These are phyloP conservation scores for Xylariaceae sp. DNA, from an alignment of 2,329 filamentous ascomycete genomes.

Conservation along the genomic window DNA sequence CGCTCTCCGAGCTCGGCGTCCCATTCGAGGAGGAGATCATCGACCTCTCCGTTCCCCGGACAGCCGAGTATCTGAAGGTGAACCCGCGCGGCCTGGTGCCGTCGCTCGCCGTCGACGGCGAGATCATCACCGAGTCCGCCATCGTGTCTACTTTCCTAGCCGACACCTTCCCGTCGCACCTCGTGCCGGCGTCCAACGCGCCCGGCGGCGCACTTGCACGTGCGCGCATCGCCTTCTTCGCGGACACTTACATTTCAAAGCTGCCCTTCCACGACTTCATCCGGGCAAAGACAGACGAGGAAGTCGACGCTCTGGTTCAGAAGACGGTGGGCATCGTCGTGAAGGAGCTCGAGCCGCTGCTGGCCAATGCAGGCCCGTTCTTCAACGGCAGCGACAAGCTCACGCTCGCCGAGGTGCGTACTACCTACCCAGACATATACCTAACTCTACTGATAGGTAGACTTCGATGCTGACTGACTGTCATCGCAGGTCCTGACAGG, in stretches of 20 bases:
- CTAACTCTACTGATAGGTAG: too few relatives aligned
- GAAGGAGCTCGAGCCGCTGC: slow-evolving; percentile 70
- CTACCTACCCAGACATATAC: not conserved
- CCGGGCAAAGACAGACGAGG: slow-evolving; percentile 43
- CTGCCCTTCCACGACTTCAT: slow-evolving; percentile 33
- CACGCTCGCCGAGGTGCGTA: slow-evolving; percentile 67
- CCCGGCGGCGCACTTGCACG: slow-evolving; percentile 56
- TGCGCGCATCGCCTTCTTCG: slow-evolving; percentile 67
- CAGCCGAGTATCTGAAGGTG: slow-evolving; percentile 68
- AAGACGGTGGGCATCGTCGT: slow-evolving; percentile 53
- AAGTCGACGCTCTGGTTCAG: slow-evolving; percentile 45
- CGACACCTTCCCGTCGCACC: slow-evolving; percentile 64
- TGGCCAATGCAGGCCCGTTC: slow-evolving; percentile 55
- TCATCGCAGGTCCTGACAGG: slow-evolving; percentile 61
- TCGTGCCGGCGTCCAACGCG: slow-evolving; percentile 54
- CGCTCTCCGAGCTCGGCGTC: slow-evolving; percentile 61
- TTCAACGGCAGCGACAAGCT: slow-evolving; percentile 61
- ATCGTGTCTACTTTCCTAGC: slow-evolving; percentile 69
- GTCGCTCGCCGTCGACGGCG: slow-evolving; percentile 58
- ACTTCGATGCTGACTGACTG: slow-evolving; percentile 4
- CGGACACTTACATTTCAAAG: slow-evolving; percentile 65
- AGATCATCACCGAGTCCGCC: slow-evolving; percentile 69
- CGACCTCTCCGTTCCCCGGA: slow-evolving; percentile 64
- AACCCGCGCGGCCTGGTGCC: slow-evolving; percentile 79
- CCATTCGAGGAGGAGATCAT: slow-evolving; percentile 68